phyloP scores from a whole-genome alignment of 768 basidiomycete species.

The Suillus subluteus region DNA sequence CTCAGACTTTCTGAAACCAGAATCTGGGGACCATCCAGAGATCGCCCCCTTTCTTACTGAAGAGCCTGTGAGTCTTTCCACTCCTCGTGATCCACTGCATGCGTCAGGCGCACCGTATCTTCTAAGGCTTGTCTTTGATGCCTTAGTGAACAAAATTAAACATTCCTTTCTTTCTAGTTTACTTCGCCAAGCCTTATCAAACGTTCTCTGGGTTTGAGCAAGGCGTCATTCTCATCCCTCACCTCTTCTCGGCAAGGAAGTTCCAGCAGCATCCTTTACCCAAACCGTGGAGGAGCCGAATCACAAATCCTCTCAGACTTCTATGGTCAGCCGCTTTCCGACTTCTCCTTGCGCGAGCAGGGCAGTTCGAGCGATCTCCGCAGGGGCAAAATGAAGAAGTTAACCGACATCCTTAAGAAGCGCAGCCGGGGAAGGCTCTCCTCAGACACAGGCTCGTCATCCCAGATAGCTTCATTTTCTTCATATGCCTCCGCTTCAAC shows the following conservation, averaged over 20 bases:
- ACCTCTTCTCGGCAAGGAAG: constrained; percentile 37
- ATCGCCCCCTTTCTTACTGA: constrained; percentile 15
- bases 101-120: neutral
- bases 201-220: constrained; percentile 31
- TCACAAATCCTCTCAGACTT: constrained; percentile 32
- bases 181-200: constrained; percentile 18
- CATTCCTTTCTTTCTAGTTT: constrained; percentile 7
- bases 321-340: constrained; percentile 35
- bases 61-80: constrained; percentile 12
- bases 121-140: constrained; percentile 6
- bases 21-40: constrained; percentile 6
- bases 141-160: neutral
- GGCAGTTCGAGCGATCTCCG: constrained; percentile 55
- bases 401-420: constrained; percentile 43
- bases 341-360: constrained; percentile 36
- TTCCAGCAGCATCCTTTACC: constrained; percentile 31
- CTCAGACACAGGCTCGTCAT: constrained; percentile 25
- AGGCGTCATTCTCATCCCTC: constrained; percentile 42
- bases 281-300: constrained; percentile 31
- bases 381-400: constrained; percentile 10
- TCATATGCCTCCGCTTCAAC: constrained; percentile 11
- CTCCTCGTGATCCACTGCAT: constrained; percentile 5
- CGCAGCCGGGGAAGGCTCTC: constrained; percentile 44
- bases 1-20: neutral
- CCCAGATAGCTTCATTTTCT: neutral